A percentile compares a stretch with the other conserved stretches of the same genome.
phyloP scores from a whole-genome alignment of 2,329 filamentous ascomycete genomes.

The Colletotrichum tropicale region DNA sequence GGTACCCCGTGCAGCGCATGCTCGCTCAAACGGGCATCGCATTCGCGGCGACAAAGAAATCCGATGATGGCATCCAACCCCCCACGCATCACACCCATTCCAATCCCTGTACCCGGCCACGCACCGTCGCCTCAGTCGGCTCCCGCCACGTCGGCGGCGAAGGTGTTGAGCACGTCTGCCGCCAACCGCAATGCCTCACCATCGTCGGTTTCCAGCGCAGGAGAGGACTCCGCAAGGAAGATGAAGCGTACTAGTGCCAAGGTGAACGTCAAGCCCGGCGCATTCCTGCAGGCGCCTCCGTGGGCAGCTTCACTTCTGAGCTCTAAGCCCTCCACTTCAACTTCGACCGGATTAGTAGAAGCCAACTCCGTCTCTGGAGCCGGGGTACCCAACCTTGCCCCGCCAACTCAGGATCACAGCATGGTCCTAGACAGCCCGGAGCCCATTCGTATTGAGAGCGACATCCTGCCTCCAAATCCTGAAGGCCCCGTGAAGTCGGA shows the following conservation, averaged over 20 bases:
- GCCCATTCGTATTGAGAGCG: slow-evolving; percentile 25
- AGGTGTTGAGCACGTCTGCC: not conserved
- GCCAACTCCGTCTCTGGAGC: not conserved
- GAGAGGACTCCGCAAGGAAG: not conserved
- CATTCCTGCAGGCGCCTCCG: not conserved
- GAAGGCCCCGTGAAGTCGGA: not conserved
- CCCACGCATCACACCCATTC: not conserved
- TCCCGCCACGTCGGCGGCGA: not conserved
- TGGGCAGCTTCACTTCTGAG: slow-evolving; percentile 3
- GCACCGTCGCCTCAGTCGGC: not conserved
- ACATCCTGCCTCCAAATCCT: slow-evolving; percentile 11
- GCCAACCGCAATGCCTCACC: not conserved
- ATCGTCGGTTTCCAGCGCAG: not conserved
- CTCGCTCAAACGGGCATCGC: not conserved
- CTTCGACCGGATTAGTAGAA: not conserved
- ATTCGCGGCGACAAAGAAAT: not conserved
- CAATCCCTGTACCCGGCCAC: not conserved
- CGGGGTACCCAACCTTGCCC: no score
- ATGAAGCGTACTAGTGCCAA: slow-evolving; percentile 12
- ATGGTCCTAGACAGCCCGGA: not conserved
- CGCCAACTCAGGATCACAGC: not conserved
- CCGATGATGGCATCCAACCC: not conserved
- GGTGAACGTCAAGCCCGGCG: not conserved
- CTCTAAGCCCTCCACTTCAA: not conserved
- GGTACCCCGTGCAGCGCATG: not conserved